Evolutionary conservation across 768 basidiomycete genomes (phyloP).

Genomic region (Leccinum subgranulosum): DNA sequence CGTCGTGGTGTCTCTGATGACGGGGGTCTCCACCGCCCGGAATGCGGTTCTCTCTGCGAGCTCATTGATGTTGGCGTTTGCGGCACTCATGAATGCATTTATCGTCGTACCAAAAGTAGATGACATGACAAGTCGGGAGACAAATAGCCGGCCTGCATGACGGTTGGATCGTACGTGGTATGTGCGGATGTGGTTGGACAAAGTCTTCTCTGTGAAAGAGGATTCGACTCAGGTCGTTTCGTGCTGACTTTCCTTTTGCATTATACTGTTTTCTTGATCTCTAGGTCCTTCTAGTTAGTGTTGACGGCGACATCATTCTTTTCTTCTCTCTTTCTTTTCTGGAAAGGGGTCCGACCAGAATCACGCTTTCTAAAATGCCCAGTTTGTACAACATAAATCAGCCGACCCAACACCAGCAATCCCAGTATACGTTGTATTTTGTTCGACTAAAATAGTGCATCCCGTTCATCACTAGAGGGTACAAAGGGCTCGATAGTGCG

Average conservation of each 20-base stretch:
- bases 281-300: background rate
- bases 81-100: constrained; percentile 54
- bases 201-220: too few relatives aligned
- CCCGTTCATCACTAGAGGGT: background rate
- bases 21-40: constrained; percentile 65
- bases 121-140: constrained; percentile 15
- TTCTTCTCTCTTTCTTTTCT: too few relatives aligned
- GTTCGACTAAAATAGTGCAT: background rate
- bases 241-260: background rate
- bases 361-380: background rate
- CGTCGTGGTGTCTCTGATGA: constrained; percentile 65
- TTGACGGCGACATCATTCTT: background rate
- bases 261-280: background rate
- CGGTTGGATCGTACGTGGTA: background rate
- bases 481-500: background rate
- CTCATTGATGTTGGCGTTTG: constrained; percentile 53
- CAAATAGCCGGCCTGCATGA: constrained; percentile 18
- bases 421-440: background rate
- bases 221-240: background rate
- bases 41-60: constrained; percentile 57
- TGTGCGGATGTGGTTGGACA: background rate
- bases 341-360: background rate
- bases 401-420: background rate
- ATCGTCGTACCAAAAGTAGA: constrained; percentile 41
- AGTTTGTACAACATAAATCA: background rate